Percentiles rank a stretch among this genome's conserved stretches.
Evolutionary conservation across 2,329 filamentous ascomycete species (phyloP).

Genomic region (Colletotrichum eremochloae): DNA sequence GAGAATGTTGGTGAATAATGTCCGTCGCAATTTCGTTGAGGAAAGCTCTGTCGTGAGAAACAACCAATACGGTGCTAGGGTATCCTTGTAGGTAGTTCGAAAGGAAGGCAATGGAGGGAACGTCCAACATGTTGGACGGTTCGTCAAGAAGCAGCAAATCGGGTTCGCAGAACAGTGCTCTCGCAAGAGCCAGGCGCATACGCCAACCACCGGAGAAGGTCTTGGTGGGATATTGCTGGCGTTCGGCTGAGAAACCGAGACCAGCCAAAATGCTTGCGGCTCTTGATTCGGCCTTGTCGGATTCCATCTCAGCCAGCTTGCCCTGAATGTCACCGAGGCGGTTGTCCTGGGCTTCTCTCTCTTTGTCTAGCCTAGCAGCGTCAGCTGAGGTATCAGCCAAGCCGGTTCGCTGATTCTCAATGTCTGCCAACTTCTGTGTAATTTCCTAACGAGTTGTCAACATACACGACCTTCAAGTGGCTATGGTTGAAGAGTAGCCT

Average conservation of each 20-base stretch:
- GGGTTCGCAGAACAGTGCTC: slow-evolving; percentile 97
- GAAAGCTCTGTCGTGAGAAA: slow-evolving; percentile 99
- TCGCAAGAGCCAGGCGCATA: slow-evolving; percentile 94
- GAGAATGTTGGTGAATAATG: slow-evolving; percentile 98
- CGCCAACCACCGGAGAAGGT: slow-evolving; percentile 99
- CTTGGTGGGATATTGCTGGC: slow-evolving; percentile 93
- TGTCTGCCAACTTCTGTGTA: slow-evolving; percentile 76
- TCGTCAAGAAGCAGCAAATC: slow-evolving; percentile 97
- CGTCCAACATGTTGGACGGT: slow-evolving; percentile 99
- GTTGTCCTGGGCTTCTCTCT: slow-evolving; percentile 90
- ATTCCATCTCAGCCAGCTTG: slow-evolving; percentile 98
- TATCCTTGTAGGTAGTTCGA: slow-evolving; percentile 95
- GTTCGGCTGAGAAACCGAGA: slow-evolving; percentile 94
- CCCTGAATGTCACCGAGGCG: slow-evolving; percentile 91
- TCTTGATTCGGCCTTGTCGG: slow-evolving; percentile 95
- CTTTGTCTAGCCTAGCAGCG: slow-evolving; percentile 85
- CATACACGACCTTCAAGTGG: slow-evolving; percentile 2
- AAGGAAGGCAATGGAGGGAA: slow-evolving; percentile 98
- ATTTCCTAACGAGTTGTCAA: slow-evolving; percentile 74
- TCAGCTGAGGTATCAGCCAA: slow-evolving; percentile 94
- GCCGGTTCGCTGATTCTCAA: slow-evolving; percentile 82
- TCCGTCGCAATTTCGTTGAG: slow-evolving; percentile 99
- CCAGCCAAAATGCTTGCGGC: slow-evolving; percentile 96
- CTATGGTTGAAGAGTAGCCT: slow-evolving; percentile 52
- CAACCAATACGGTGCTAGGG: slow-evolving; percentile 93